Evolutionary conservation across 805 yeast genomes (phyloP).

Genomic region (Cyberlindnera galapagoensis): DNA sequence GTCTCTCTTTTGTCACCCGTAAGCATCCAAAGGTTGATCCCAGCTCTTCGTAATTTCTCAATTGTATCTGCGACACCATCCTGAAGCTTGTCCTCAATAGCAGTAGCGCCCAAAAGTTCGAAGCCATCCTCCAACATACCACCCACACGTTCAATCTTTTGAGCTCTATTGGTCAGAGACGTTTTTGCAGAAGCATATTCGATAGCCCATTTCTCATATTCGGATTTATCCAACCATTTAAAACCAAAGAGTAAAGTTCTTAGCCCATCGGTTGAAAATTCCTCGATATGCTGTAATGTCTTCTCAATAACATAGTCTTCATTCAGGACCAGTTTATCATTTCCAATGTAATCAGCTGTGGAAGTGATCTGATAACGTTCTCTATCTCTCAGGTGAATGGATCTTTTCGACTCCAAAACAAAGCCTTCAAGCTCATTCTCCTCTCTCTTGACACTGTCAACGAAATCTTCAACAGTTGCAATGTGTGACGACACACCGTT

Average conservation of each 20-base stretch:
- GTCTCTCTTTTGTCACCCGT: constrained; percentile 98
- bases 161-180: constrained; percentile 59
- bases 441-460: constrained; percentile 36
- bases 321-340: constrained; percentile 55
- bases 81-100: constrained; percentile 94
- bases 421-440: constrained; percentile 49
- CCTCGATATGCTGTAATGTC: constrained; percentile 87
- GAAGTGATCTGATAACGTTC: constrained; percentile 38
- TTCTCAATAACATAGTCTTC: constrained; percentile 76
- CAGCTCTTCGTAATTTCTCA: constrained; percentile 86
- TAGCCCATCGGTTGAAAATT: constrained; percentile 90
- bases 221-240: constrained; percentile 55
- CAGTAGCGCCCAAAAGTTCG: constrained; percentile 83
- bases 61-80: constrained; percentile 96
- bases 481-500: constrained; percentile 21
- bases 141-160: constrained; percentile 66
- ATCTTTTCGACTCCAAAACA: constrained; percentile 44
- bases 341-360: constrained; percentile 32
- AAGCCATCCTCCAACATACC: constrained; percentile 63
- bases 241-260: constrained; percentile 83
- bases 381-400: constrained; percentile 53
- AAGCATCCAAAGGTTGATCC: constrained; percentile 94
- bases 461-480: constrained; percentile 44
- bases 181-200: constrained; percentile 73
- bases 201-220: constrained; percentile 60